These are phyloP conservation scores for Symbiotaphrina buchneri DNA, from an alignment of 495 filamentous ascomycete genomes.

Conservation along the genomic window DNA sequence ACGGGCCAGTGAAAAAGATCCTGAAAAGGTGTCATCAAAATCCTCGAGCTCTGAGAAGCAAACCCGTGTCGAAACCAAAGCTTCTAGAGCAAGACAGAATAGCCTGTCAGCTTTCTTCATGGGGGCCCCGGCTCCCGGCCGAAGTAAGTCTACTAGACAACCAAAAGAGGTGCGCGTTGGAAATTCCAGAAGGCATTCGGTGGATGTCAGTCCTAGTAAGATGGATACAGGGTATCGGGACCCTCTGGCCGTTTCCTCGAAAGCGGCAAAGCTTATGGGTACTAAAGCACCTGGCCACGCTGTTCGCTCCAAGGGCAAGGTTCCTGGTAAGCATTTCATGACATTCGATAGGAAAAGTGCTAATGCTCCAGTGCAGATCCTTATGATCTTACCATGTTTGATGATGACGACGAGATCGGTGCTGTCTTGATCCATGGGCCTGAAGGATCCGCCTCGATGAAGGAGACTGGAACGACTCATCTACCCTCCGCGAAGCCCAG, in stretches of 20 bases:
- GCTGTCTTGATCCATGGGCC: too few relatives aligned
- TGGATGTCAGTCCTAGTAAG: background rate
- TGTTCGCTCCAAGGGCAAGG: background rate
- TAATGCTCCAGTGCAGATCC: too few relatives aligned
- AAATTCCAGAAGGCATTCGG: background rate
- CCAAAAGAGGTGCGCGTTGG: background rate
- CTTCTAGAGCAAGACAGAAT: background rate
- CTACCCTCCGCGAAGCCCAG: too few relatives aligned
- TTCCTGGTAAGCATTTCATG: too few relatives aligned
- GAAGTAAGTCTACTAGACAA: background rate
- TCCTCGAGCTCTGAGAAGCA: slow-evolving; percentile 5
- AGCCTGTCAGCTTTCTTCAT: too few relatives aligned
- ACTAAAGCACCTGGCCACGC: background rate
- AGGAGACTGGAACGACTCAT: too few relatives aligned
- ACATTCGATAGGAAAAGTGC: too few relatives aligned
- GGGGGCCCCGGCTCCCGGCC: background rate
- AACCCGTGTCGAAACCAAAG: background rate
- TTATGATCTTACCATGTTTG: background rate
- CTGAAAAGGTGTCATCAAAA: background rate
- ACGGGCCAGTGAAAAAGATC: slow-evolving; percentile 1
- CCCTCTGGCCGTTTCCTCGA: background rate
- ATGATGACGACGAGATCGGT: background rate
- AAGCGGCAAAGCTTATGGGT: slow-evolving; percentile 5
- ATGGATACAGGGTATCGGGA: too few relatives aligned
- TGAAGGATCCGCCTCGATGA: too few relatives aligned